phyloP scores from a whole-genome alignment of 257 asterid genomes.

The Penstemon eatonii region DNA sequence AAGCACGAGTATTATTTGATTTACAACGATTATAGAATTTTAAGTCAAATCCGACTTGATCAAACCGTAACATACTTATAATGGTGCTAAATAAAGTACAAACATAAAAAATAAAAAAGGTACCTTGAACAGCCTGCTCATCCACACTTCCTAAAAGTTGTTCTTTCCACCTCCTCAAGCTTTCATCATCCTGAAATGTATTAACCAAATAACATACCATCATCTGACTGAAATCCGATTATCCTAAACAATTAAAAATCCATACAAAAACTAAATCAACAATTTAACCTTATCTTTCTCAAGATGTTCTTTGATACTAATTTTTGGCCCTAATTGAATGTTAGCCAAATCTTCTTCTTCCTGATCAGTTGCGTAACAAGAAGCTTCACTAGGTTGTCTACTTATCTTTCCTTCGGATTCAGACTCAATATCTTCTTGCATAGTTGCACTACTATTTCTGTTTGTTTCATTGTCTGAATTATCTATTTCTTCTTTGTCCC shows the following conservation, averaged over 20 bases:
- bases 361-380: slow-evolving; percentile 42
- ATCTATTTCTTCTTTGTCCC: slow-evolving; percentile 6
- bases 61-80: no score
- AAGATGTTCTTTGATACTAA: slow-evolving; percentile 49
- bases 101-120: neutral
- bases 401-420: slow-evolving; percentile 37
- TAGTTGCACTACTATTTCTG: slow-evolving; percentile 18
- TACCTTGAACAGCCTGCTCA: slow-evolving; percentile 46
- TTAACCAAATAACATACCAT: neutral
- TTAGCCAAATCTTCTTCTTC: slow-evolving; percentile 34
- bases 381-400: slow-evolving; percentile 35
- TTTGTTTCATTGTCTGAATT: slow-evolving; percentile 28
- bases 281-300: slow-evolving; percentile 49
- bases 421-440: slow-evolving; percentile 32
- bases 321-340: slow-evolving; percentile 46
- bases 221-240: neutral
- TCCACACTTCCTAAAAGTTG: slow-evolving; percentile 51
- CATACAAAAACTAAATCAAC: neutral
- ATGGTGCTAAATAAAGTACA: neutral
- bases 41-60: no score
- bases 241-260: neutral
- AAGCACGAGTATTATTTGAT: no score
- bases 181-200: slow-evolving; percentile 46
- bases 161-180: slow-evolving; percentile 59
- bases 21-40: no score